phyloP scores from a whole-genome alignment of 2,329 filamentous ascomycete species.

The Clarireedia homoeocarpa region DNA sequence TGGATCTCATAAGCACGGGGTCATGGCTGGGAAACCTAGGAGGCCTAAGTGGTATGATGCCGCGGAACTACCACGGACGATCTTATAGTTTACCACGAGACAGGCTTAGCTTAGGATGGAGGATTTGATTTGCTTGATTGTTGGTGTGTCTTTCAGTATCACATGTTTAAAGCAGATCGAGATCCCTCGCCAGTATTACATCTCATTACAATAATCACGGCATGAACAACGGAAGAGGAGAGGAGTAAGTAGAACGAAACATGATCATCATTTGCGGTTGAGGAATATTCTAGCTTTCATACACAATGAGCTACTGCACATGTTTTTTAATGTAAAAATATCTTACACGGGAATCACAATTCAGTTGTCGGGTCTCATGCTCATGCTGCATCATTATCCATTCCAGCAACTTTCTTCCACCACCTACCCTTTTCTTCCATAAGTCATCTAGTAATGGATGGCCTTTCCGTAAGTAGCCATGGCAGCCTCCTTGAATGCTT shows the following conservation, averaged over 20 bases:
- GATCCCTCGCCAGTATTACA: not conserved
- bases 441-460: constrained; percentile 74
- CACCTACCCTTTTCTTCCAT: not conserved
- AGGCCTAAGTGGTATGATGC: not conserved
- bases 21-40: not conserved
- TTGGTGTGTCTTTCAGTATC: not conserved
- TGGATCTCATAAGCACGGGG: not conserved
- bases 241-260: not conserved
- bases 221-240: not conserved
- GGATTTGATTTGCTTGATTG: not conserved
- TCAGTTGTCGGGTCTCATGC: constrained; percentile 1
- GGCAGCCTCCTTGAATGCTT: constrained; percentile 99
- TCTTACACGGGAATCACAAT: constrained; percentile 25
- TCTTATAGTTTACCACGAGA: not conserved
- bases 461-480: constrained; percentile 96
- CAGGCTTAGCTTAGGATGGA: not conserved
- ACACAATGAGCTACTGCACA: constrained; percentile 12
- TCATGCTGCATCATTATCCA: not conserved
- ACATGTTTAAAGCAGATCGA: not conserved
- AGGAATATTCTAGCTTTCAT: not conserved
- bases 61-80: not conserved
- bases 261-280: not conserved
- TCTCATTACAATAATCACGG: not conserved
- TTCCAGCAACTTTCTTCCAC: constrained; percentile 1
- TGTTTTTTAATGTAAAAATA: constrained; percentile 21